Percentiles rank a stretch among this genome's conserved stretches.
phyloP scores from a whole-genome alignment of 768 basidiomycete species.

The Lyophyllum semitale region DNA sequence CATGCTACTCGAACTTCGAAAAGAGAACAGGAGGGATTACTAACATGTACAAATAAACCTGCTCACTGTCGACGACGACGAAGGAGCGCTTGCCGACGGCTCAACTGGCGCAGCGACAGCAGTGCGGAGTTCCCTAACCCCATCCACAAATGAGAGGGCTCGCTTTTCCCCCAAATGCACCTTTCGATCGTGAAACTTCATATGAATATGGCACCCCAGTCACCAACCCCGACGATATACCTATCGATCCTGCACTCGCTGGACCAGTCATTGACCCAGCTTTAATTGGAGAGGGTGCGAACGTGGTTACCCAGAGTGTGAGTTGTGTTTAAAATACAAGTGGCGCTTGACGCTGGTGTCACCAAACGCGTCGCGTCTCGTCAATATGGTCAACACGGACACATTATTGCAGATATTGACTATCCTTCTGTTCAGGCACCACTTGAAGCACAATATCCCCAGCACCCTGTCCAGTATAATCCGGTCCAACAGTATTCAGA shows the following conservation, averaged over 20 bases:
- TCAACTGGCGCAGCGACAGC: constrained; percentile 10
- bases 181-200: constrained; percentile 55
- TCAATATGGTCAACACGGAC: constrained; percentile 28
- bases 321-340: constrained; percentile 28
- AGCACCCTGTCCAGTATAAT: constrained; percentile 31
- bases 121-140: background rate
- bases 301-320: constrained; percentile 34
- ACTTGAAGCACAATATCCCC: constrained; percentile 20
- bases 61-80: constrained; percentile 46
- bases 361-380: constrained; percentile 73
- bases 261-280: constrained; percentile 55
- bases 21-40: constrained; percentile 1
- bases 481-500: constrained; percentile 59
- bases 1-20: background rate
- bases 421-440: constrained; percentile 26
- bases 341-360: constrained; percentile 25
- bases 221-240: constrained; percentile 65
- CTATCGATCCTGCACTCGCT: constrained; percentile 79
- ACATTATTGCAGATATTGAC: constrained; percentile 24
- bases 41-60: constrained; percentile 41
- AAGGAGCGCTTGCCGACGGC: constrained; percentile 22
- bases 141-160: constrained; percentile 55
- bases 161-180: constrained; percentile 51
- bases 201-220: constrained; percentile 62
- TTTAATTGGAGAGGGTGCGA: constrained; percentile 34